Conservation (phyloP, 345 rosid genomes). For the Eutrema yunnanense region DNA sequence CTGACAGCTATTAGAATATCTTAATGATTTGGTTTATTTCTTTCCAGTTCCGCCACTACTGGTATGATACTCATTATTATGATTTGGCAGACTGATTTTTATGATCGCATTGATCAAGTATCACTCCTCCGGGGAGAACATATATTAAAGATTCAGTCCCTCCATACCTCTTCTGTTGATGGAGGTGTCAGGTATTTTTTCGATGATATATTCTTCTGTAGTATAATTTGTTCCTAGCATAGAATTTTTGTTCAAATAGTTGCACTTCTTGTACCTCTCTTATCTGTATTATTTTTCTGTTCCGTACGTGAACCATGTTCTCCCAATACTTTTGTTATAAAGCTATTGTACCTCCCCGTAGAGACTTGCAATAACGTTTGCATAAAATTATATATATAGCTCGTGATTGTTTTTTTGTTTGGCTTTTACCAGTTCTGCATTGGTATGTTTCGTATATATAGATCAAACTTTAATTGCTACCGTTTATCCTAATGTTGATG, state of each 20-base stretch:
- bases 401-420: too few species aligned
- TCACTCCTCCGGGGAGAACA: slow-evolving; percentile 83
- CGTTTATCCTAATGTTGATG: too few species aligned
- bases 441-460: too few species aligned
- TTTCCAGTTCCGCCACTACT: background rate
- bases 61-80: background rate
- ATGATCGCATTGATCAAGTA: slow-evolving; percentile 75
- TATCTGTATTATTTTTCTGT: background rate
- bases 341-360: background rate
- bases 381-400: background rate
- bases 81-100: slow-evolving; percentile 54
- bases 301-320: slow-evolving; percentile 16
- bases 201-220: background rate
- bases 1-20: background rate
- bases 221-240: background rate
- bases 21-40: background rate
- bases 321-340: background rate
- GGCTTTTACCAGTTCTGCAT: too few species aligned
- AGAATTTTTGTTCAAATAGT: background rate
- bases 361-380: slow-evolving; percentile 13
- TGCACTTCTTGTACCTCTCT: background rate
- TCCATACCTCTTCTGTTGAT: slow-evolving; percentile 65
- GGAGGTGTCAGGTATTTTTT: slow-evolving; percentile 66
- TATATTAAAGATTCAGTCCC: slow-evolving; percentile 60
- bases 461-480: too few species aligned